Conservation (phyloP, 345 rosid species). For the Syzygium jambos region DNA sequence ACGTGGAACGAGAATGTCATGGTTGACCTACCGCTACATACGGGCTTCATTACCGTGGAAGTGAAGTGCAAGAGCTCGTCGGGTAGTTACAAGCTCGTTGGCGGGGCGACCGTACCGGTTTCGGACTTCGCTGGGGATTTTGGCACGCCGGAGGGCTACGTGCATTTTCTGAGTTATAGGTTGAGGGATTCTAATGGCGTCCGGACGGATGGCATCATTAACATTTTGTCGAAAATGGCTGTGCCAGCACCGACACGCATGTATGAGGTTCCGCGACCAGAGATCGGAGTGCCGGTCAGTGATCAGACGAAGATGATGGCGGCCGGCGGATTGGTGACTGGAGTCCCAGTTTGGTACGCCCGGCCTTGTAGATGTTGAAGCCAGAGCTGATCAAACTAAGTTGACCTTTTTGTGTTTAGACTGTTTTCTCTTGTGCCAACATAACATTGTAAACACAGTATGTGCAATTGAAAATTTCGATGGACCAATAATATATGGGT, state of each 20-base stretch:
- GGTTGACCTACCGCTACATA: slow-evolving; percentile 19
- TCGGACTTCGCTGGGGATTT: slow-evolving; percentile 50
- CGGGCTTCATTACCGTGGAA: slow-evolving; percentile 25
- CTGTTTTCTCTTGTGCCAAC: background rate
- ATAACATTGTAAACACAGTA: background rate
- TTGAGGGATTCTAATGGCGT: slow-evolving; percentile 33
- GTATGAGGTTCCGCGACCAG: slow-evolving; percentile 10
- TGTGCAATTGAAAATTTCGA: background rate
- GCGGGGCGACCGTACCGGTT: slow-evolving; percentile 35
- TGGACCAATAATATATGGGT: background rate
- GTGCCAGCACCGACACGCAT: slow-evolving; percentile 8
- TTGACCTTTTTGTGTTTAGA: background rate
- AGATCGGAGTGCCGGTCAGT: background rate
- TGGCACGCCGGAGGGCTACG: slow-evolving; percentile 27
- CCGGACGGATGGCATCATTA: slow-evolving; percentile 41
- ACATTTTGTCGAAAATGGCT: slow-evolving; percentile 38
- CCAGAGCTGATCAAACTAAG: background rate
- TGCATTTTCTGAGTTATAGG: slow-evolving; percentile 68
- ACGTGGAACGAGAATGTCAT: slow-evolving; percentile 45
- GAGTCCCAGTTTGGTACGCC: slow-evolving; percentile 35
- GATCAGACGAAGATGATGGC: background rate
- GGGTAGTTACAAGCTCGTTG: slow-evolving; percentile 23
- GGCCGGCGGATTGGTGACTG: slow-evolving; percentile 21
- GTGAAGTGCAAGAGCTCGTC: slow-evolving; percentile 24
- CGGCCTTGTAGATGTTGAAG: background rate